These are phyloP conservation scores for Ceriops tagal DNA, from an alignment of 345 rosid species.

Conservation along the genomic window DNA sequence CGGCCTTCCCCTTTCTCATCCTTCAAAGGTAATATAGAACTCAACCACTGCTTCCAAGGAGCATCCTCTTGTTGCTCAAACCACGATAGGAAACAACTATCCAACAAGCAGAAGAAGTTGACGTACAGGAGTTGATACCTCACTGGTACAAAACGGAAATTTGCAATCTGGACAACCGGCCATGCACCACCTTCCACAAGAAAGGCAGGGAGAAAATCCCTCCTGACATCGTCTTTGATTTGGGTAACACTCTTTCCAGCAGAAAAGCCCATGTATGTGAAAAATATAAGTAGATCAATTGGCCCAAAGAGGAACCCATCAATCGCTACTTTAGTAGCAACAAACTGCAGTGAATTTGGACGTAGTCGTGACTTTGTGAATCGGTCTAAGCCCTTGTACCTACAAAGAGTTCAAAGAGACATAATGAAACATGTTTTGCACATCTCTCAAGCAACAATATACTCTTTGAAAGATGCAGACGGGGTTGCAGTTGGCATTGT, in stretches of 20 bases:
- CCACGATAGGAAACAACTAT: constrained; percentile 46
- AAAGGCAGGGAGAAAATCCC: constrained; percentile 33
- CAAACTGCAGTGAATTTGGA: constrained; percentile 35
- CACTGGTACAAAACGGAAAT: constrained; percentile 39
- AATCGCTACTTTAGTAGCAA: constrained; percentile 33
- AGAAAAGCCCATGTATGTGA: constrained; percentile 40
- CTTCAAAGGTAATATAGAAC: constrained; percentile 18
- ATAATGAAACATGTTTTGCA: neutral
- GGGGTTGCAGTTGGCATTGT: neutral
- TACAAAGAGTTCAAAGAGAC: constrained; percentile 12
- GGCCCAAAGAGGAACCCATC: constrained; percentile 39
- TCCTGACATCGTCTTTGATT: constrained; percentile 31
- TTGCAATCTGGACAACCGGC: constrained; percentile 33
- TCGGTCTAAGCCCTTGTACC: constrained; percentile 39
- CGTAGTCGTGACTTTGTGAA: constrained; percentile 27
- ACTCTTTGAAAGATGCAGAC: too few species aligned
- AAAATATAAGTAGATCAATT: constrained; percentile 33
- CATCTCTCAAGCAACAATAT: neutral
- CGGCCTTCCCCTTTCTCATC: constrained; percentile 20
- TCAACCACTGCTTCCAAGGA: constrained; percentile 39
- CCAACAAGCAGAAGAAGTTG: constrained; percentile 41
- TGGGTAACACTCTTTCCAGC: constrained; percentile 35
- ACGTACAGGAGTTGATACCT: constrained; percentile 41
- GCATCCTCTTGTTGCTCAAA: constrained; percentile 43
- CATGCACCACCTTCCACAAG: constrained; percentile 36